Base-by-base conservation (phyloP, 2,329 filamentous ascomycete species). In the Claviceps digitariae region DNA sequence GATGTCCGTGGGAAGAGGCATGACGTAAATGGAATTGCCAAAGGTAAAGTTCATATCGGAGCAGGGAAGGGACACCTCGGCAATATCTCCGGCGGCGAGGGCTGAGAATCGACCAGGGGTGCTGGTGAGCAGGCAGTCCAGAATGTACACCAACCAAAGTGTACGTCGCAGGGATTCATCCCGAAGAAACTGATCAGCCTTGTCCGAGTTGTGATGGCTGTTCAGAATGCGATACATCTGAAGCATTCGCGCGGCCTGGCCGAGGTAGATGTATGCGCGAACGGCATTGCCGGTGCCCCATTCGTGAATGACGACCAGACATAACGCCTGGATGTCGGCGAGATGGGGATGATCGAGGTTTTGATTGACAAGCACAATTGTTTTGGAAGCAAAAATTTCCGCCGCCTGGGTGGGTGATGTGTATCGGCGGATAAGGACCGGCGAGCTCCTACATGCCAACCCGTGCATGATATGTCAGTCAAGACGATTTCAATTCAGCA, bases 221-320 rank as follows among this genome's bases (percentile, higher is more conserved):
- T 79, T 76, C 47, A 82, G 73, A 53, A 82, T 76, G 57, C 77
- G 74, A 60, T 77, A 81, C 79, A 82, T 82, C 67, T 82, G 79
- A 34, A 79, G 73, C 78, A 82, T 81, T 55, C 79, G 76, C n/a
- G 77, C 74, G 34, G 79, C 79, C 62, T 82, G 78, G 57, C 79
- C 79, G 25, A 82, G 71, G 62, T 81, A 81, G 63, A 81, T 76
- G 69, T 82, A 82, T 56, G 79, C 79, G 20, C 79, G 77, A 31
- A 82, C 77, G 40, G 79, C 79, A 63, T 81, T 81, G 44, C 79
- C 69, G 54, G 75, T 76, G 48, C 79, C 79, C 79, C 79, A 82
- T 66, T 82, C 79, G 59, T 82, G 79, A 51, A 82, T 78, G 58
- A 80, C 76, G 58, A 82, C 67, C 52, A 82, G 70, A 65, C 79